Conservation (phyloP, 768 basidiomycete species). For the Hypsizygus marmoreus region DNA sequence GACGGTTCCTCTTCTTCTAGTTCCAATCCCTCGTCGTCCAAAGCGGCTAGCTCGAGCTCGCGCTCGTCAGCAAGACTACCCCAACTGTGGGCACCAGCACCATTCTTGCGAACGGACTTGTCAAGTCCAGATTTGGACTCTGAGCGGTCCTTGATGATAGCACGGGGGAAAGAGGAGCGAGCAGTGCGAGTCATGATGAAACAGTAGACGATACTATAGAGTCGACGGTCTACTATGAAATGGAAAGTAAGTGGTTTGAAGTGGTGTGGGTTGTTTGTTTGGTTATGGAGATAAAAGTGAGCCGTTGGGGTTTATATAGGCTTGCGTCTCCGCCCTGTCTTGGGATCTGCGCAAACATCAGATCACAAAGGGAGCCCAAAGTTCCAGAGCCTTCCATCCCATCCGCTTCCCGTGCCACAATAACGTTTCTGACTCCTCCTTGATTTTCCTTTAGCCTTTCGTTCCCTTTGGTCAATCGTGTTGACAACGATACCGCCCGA, state of each 20-base stretch:
- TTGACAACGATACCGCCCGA: too few species aligned
- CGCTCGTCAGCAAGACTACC: constrained; percentile 68
- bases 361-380: constrained; percentile 14
- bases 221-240: neutral
- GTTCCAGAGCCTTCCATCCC: constrained; percentile 19
- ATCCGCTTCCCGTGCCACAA: too few species aligned
- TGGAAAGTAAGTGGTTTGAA: constrained; percentile 2
- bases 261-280: constrained; percentile 6
- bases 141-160: constrained; percentile 75
- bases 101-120: constrained; percentile 73
- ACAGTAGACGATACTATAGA: constrained; percentile 3
- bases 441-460: too few species aligned
- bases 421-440: too few species aligned
- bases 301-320: constrained; percentile 21
- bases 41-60: constrained; percentile 57
- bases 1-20: constrained; percentile 35
- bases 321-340: constrained; percentile 17
- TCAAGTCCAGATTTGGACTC: constrained; percentile 77
- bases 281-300: constrained; percentile 2
- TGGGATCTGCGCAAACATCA: constrained; percentile 17
- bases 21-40: constrained; percentile 58
- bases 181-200: constrained; percentile 77
- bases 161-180: constrained; percentile 70
- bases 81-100: constrained; percentile 87
- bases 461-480: too few species aligned